phyloP scores from a whole-genome alignment of 805 yeast species.

The Wickerhamiella musiphila region DNA sequence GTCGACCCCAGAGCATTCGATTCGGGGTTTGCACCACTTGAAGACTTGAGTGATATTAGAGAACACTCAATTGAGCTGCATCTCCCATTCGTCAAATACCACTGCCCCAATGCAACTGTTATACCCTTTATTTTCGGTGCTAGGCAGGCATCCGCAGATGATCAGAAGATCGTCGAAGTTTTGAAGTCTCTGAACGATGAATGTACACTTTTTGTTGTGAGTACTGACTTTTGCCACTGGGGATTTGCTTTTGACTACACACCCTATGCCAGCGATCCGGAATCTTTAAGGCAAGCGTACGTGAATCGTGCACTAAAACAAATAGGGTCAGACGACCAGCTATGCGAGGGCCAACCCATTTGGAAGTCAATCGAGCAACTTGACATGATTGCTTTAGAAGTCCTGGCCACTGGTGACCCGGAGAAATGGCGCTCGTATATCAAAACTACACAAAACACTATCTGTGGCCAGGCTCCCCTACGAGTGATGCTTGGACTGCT shows the following conservation, averaged over 20 bases:
- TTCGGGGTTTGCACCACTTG: conserved; percentile 12
- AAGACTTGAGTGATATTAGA: conserved; percentile 45
- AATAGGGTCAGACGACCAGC: neutral
- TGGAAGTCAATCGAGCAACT: conserved; percentile 55
- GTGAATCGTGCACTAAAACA: conserved; percentile 3
- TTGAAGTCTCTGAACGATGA: conserved; percentile 37
- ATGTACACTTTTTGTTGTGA: conserved; percentile 52
- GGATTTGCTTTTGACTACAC: conserved; percentile 48
- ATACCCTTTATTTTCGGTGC: conserved; percentile 73
- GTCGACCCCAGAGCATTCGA: conserved; percentile 36
- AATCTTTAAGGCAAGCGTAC: conserved; percentile 3
- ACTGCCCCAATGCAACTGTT: conserved; percentile 30
- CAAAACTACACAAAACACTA: conserved; percentile 59
- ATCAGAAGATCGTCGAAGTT: conserved; percentile 28
- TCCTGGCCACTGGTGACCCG: conserved; percentile 38
- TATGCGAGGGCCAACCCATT: conserved; percentile 27
- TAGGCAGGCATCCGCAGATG: conserved; percentile 29
- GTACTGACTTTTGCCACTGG: conserved; percentile 96
- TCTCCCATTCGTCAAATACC: conserved; percentile 45
- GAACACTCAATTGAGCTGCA: conserved; percentile 97
- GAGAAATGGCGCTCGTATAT: conserved; percentile 52
- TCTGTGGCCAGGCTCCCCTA: conserved; percentile 83
- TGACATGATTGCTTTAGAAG: conserved; percentile 54
- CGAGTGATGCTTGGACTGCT: conserved; percentile 40
- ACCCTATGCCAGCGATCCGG: conserved; percentile 26